These are phyloP conservation scores for Fragaria vesca DNA, from an alignment of 306 rosid species.

Conservation along the genomic window DNA sequence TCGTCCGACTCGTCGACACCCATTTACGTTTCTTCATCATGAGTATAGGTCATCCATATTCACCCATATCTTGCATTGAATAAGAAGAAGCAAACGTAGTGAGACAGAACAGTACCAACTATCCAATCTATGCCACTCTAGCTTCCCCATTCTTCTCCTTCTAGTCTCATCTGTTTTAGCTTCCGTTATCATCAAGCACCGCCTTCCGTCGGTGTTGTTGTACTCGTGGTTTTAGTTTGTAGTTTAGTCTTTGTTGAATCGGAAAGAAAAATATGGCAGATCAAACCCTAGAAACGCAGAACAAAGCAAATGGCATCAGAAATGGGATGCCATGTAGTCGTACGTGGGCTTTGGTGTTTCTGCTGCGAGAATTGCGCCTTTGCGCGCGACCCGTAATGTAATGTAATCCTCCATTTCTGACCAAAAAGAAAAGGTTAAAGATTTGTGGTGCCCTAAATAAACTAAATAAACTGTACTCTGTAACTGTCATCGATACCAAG, in stretches of 20 bases:
- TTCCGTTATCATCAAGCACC: not conserved
- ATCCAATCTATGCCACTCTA: not conserved
- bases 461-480: constrained; percentile 4
- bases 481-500: constrained; percentile 13
- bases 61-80: constrained; percentile 9
- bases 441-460: not conserved
- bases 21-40: not conserved
- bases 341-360: not conserved
- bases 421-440: not conserved
- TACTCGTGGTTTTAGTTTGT: too few relatives aligned
- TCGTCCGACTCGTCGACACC: not conserved
- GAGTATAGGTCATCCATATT: not conserved
- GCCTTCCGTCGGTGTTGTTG: not conserved
- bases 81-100: not conserved
- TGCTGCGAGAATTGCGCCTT: not conserved
- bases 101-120: not conserved
- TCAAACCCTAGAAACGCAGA: not conserved
- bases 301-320: not conserved
- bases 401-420: not conserved
- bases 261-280: not conserved
- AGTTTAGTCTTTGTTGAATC: not conserved
- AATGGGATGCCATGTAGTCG: not conserved
- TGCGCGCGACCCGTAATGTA: not conserved
- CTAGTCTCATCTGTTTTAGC: not conserved
- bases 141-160: not conserved